Evolutionary conservation across 2,329 filamentous ascomycete genomes (phyloP).

Genomic region (Metarhizium sp.): DNA sequence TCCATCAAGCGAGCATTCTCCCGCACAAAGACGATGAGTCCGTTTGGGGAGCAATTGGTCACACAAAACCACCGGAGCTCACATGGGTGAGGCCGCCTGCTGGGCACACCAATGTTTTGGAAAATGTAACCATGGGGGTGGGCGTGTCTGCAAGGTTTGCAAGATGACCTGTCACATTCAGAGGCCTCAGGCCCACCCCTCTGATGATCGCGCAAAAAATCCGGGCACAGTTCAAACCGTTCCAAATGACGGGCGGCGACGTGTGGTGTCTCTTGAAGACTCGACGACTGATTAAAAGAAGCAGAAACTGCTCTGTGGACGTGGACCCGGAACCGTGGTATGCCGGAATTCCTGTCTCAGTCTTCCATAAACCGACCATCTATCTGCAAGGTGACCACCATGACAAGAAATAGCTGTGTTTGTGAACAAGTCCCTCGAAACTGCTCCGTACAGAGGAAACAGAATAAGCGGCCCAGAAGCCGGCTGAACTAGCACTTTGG

Average conservation of each 20-base stretch:
- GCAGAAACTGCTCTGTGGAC: no score
- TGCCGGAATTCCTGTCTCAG: no score
- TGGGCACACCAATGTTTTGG: neutral
- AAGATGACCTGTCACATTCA: slow-evolving; percentile 1
- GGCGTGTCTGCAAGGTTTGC: neutral
- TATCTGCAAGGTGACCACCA: no score
- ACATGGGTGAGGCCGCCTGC: neutral
- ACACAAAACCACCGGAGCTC: neutral
- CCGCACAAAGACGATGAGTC: neutral
- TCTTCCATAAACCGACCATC: no score
- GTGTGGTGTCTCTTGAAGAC: neutral
- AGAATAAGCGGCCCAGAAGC: no score
- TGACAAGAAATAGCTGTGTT: no score
- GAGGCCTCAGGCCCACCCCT: neutral
- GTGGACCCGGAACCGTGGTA: no score
- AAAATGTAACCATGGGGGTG: neutral
- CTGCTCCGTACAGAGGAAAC: no score
- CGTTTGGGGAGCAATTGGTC: neutral
- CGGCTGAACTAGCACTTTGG: no score
- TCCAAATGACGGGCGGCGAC: neutral
- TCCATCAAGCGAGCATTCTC: neutral
- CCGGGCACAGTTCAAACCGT: neutral
- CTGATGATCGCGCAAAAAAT: neutral
- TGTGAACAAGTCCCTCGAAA: no score
- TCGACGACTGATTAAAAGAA: no score